Percentiles rank a stretch among this genome's conserved stretches.
These are phyloP conservation scores for Lepidium africanum DNA, from an alignment of 345 rosid genomes.

Conservation along the genomic window DNA sequence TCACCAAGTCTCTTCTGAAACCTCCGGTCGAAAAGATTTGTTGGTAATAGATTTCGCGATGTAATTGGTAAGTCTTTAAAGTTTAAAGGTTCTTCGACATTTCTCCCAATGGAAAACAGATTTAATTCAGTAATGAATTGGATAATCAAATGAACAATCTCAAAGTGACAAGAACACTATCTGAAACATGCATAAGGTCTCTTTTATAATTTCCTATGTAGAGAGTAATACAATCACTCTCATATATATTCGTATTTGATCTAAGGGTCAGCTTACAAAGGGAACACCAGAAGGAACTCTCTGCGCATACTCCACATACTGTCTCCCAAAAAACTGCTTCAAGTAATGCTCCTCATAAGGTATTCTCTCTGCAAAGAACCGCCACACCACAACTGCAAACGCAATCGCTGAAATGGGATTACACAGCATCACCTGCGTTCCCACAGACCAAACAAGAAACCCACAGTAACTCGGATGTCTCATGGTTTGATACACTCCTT, in stretches of 20 bases:
- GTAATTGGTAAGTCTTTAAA: too few species aligned
- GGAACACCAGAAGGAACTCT: conserved; percentile 63
- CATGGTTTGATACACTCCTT: conserved; percentile 49
- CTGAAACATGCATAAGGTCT: not conserved
- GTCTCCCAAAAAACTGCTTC: conserved; percentile 52
- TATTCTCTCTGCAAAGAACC: conserved; percentile 51
- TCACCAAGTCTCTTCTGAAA: not conserved
- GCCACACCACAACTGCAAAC: conserved; percentile 58
- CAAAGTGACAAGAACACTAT: not conserved
- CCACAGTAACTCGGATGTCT: conserved; percentile 75
- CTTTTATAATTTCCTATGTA: not conserved
- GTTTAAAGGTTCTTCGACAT: too few species aligned
- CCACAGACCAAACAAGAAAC: conserved; percentile 63
- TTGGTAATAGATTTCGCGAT: too few species aligned
- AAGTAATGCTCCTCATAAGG: conserved; percentile 62
- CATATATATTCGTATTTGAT: not conserved
- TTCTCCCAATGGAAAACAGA: not conserved
- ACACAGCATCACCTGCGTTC: conserved; percentile 73
- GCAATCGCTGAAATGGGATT: conserved; percentile 52
- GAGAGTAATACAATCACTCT: not conserved
- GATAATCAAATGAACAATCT: not conserved
- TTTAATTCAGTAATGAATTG: not conserved
- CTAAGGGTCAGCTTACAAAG: conserved; percentile 39
- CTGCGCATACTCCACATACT: conserved; percentile 45
- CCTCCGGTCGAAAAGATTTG: too few species aligned